Evolutionary conservation across 1,139 yeast species (phyloP), one percentile per base, ranked within the genome.

Genomic region (Protomyces macrosporus): DNA sequence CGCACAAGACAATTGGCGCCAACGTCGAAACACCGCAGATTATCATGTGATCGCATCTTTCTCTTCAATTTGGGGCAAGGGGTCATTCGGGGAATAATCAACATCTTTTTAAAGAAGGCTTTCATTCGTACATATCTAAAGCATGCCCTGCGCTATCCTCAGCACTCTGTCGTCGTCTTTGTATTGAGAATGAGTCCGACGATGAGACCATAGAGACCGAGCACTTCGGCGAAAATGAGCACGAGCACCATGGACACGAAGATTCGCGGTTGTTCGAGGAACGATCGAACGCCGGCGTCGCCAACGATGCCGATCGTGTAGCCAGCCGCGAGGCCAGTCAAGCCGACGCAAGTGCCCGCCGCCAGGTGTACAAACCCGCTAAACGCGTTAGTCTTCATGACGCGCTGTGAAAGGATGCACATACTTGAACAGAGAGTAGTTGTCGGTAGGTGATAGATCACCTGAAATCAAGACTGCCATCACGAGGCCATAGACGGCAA

Each of bases 231-330:
- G 79, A 93, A 93, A 88, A 93, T 93, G 77, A 93, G 87, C 74
- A 93, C 93, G 40, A 75, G 70, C 75, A 91, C 91, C 88, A 93
- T 93, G 74, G 98, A 98, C 68, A 93, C 98, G 77, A 93, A 93
- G 73, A 93, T 83, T 79, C 96, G 86, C 71, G 97, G 97, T 78
- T 93, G 98, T 75, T 90, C 96, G 77, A 95, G 90, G 72, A 88
- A 87, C 76, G 95, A 95, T 80, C 98, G 88, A 64, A 93, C 98
- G 78, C 98, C 98, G 68, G 95, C 98, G 76, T 93, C 98, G 74
- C 98, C 98, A 68, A 93, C 98, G 70, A 93, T 89, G 74, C 98
- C 98, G 78, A 93, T 93, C 72, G 98, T 96, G 75, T 90, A 93
- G 68, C 98, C 98, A 62, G 98, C 96, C 71, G 98, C 97, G 76